Percentiles rank a stretch among this genome's conserved stretches.
phyloP scores from a whole-genome alignment of 1,139 yeast species.

The Scheffersomyces titani region DNA sequence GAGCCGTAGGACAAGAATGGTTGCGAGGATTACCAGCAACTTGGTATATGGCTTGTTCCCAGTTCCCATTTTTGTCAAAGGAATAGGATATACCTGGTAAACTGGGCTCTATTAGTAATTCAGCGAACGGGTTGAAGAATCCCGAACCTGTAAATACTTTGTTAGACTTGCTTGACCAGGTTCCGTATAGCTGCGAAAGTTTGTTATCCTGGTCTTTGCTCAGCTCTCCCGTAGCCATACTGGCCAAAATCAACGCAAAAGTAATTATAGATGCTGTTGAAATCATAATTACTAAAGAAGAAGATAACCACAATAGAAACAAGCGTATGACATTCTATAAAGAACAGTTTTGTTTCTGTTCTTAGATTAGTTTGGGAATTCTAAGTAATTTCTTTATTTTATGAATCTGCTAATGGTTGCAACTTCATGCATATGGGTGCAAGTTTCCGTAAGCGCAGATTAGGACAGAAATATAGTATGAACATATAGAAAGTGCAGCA shows the following conservation, averaged over 20 bases:
- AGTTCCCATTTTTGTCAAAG: conserved; percentile 28
- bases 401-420: background rate
- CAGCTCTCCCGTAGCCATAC: background rate
- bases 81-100: conserved; percentile 35
- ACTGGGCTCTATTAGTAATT: conserved; percentile 28
- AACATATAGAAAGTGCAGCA: background rate
- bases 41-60: conserved; percentile 31
- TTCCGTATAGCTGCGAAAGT: conserved; percentile 18
- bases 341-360: background rate
- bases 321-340: background rate
- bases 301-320: background rate
- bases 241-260: background rate
- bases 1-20: conserved; percentile 30
- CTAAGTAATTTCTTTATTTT: background rate
- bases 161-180: conserved; percentile 30
- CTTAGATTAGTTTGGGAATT: background rate
- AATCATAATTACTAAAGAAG: background rate
- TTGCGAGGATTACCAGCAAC: conserved; percentile 23
- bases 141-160: conserved; percentile 30
- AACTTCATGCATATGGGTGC: background rate
- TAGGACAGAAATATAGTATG: background rate
- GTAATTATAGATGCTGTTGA: background rate
- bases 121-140: conserved; percentile 30
- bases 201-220: background rate
- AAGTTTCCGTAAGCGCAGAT: background rate